These are phyloP conservation scores for Penicillium nucicola DNA, from an alignment of 495 filamentous ascomycete genomes.

Conservation along the genomic window DNA sequence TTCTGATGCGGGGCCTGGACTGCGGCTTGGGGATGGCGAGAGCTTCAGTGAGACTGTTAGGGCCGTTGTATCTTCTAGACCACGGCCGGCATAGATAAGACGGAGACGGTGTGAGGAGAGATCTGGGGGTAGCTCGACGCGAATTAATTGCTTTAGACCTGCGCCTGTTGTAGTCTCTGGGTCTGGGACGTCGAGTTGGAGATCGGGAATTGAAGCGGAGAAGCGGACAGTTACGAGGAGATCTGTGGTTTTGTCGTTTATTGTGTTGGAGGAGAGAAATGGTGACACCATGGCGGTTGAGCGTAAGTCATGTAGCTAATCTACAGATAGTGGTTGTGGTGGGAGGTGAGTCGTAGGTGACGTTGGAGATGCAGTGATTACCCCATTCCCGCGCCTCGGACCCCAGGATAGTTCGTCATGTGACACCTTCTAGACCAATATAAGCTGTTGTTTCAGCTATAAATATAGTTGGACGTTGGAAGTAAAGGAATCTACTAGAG, in stretches of 20 bases:
- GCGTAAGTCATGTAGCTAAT: neutral
- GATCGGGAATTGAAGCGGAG: constrained; percentile 77
- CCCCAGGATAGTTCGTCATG: constrained; percentile 5
- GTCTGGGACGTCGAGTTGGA: constrained; percentile 67
- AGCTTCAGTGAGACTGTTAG: constrained; percentile 64
- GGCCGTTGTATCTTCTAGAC: constrained; percentile 68
- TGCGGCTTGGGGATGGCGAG: constrained; percentile 47
- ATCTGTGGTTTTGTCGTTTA: constrained; percentile 26
- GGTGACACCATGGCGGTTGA: constrained; percentile 12
- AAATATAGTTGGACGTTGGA: too few species aligned
- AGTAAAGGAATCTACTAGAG: too few species aligned
- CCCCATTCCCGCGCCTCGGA: constrained; percentile 8
- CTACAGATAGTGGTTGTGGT: neutral
- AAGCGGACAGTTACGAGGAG: constrained; percentile 84
- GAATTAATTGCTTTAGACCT: constrained; percentile 78
- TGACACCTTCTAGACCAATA: constrained; percentile 5
- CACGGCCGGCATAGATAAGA: constrained; percentile 83
- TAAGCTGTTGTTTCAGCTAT: neutral
- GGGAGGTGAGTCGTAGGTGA: neutral
- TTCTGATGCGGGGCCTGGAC: constrained; percentile 17
- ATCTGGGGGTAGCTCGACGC: constrained; percentile 59
- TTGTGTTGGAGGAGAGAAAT: constrained; percentile 17
- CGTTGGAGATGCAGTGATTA: neutral
- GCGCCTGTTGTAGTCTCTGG: constrained; percentile 68
- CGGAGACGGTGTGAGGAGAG: constrained; percentile 68